Evolutionary conservation across 495 filamentous ascomycete genomes (phyloP).

Genomic region (Thozetella sp.): DNA sequence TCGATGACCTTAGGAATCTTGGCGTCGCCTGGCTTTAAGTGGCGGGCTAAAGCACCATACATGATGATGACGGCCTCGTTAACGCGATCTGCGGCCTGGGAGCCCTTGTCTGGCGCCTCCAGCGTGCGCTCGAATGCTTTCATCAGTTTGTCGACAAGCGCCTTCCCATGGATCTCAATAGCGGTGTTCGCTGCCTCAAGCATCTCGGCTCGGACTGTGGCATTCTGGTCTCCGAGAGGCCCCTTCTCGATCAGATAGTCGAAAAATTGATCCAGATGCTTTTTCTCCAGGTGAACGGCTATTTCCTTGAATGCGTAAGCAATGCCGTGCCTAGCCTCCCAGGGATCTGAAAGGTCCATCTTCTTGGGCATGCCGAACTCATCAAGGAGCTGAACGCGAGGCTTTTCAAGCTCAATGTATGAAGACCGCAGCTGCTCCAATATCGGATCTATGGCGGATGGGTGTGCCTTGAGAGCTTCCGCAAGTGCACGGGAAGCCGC

Average conservation of each 20-base stretch:
- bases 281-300: constrained; percentile 64
- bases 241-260: constrained; percentile 83
- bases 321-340: constrained; percentile 87
- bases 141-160: constrained; percentile 88
- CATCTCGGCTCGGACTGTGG: constrained; percentile 81
- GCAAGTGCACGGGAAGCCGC: constrained; percentile 85
- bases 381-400: constrained; percentile 78
- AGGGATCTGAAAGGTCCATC: constrained; percentile 79
- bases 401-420: constrained; percentile 79
- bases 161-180: constrained; percentile 75
- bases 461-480: constrained; percentile 63
- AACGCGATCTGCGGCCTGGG: constrained; percentile 77
- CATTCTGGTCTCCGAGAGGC: constrained; percentile 78
- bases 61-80: constrained; percentile 97
- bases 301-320: constrained; percentile 85
- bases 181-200: constrained; percentile 86
- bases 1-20: constrained; percentile 85
- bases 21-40: constrained; percentile 79
- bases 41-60: constrained; percentile 88
- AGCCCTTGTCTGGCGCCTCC: constrained; percentile 77
- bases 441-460: constrained; percentile 42
- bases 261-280: constrained; percentile 74
- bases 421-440: constrained; percentile 63
- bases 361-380: constrained; percentile 93
- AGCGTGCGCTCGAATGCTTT: constrained; percentile 83